Conservation (phyloP, 805 yeast genomes). For the Metschnikowia aberdeeniae region DNA sequence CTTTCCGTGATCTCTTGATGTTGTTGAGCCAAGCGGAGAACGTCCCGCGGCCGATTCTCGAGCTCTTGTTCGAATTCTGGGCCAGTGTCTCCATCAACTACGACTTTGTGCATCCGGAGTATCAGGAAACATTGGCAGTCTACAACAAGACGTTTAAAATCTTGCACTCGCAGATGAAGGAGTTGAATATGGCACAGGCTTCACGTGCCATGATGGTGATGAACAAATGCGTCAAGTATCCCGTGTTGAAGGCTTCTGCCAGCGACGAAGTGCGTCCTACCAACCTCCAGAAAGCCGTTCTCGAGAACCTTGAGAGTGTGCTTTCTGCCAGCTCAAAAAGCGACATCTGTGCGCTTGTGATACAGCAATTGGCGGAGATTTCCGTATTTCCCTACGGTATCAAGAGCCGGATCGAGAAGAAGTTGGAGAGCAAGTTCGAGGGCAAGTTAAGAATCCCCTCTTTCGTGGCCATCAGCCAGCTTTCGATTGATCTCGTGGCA, state of each 20-base stretch:
- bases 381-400: slow-evolving; percentile 59
- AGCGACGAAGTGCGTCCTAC: slow-evolving; percentile 53
- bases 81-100: slow-evolving; percentile 34
- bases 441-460: slow-evolving; percentile 51
- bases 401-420: slow-evolving; percentile 52
- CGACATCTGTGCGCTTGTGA: slow-evolving; percentile 39
- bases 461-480: slow-evolving; percentile 56
- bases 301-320: slow-evolving; percentile 40
- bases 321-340: slow-evolving; percentile 22
- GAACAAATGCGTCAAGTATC: slow-evolving; percentile 66
- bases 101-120: slow-evolving; percentile 41
- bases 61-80: slow-evolving; percentile 51
- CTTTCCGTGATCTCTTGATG: slow-evolving; percentile 46
- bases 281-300: slow-evolving; percentile 56
- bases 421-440: slow-evolving; percentile 38
- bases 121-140: slow-evolving; percentile 59
- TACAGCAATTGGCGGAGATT: slow-evolving; percentile 53
- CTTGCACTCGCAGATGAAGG: slow-evolving; percentile 38
- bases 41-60: slow-evolving; percentile 23
- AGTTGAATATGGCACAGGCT: slow-evolving; percentile 34
- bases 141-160: slow-evolving; percentile 51
- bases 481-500: slow-evolving; percentile 40
- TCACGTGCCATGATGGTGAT: slow-evolving; percentile 54
- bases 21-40: slow-evolving; percentile 20
- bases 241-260: slow-evolving; percentile 57